Base-by-base conservation (phyloP, 106 monocot species). In the Dendrobium officinale region DNA sequence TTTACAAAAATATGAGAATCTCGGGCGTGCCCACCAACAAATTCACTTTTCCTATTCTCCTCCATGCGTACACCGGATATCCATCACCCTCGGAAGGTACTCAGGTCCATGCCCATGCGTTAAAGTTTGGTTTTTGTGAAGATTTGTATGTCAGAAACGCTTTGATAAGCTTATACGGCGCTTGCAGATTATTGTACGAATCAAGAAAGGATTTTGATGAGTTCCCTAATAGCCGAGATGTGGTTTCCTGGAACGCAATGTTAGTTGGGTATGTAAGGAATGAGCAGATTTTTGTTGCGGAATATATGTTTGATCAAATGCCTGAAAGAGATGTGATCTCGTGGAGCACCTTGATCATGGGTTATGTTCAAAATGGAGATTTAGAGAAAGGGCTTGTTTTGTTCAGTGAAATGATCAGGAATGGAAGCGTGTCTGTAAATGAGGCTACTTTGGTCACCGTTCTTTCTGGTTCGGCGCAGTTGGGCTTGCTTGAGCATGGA, bases 261-360 rank as follows among this genome's bases (percentile, higher is more conserved):
- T 33, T 93, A 8, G 88, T 85, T 0, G 90, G 87, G 55, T 90
- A 85, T 27, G 88, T 85, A 29, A 85, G 85, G 58, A 64, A 33
- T 9, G 84, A 82, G 41, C 64, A 44, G 81, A 72, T 86, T 41
- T 54, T 26, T 7, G 77, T 55, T 77, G 87, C 85, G 9, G 82
- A 84, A 78, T 31, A 88, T 79, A 18, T 93, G 78, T 93, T 93
- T 31, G 83, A 80, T 4, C 31, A 15, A 83, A 93, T 93, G 90
- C 87, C 90, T 0, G 77, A 79, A 18, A 85, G 85, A 31, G 93
- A 93, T 72, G 83, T n/a, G 20, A 82, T 93, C 19, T 87, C 93
- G 0, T 90, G 90, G 93, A 90, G 93, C 42, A 89, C 85, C 16
- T 67, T 93, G 90, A 88, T 93, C 26, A 78, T 86, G 77, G 88